Conservation (phyloP, 345 rosid species). For the Lepidium africanum region DNA sequence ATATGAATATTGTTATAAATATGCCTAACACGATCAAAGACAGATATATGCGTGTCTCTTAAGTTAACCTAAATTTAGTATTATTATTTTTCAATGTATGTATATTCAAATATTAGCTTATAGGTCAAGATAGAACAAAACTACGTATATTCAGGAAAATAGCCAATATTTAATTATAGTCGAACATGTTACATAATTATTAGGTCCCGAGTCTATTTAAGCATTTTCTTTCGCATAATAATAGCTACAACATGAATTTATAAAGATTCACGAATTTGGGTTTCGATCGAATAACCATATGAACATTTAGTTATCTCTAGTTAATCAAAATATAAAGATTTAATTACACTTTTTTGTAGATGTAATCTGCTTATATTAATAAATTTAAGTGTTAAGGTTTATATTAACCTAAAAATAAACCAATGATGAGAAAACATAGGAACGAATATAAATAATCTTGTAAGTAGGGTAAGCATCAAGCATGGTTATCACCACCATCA, state of each 20-base stretch:
- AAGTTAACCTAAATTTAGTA: slow-evolving; percentile 5
- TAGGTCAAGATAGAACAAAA: neutral
- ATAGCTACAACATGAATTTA: neutral
- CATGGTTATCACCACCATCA: slow-evolving; percentile 21
- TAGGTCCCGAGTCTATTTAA: too few relatives aligned
- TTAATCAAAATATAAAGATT: too few relatives aligned
- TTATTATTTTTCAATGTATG: neutral
- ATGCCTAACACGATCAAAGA: slow-evolving; percentile 3
- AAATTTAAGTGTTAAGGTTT: neutral
- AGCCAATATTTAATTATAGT: neutral
- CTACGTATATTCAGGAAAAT: neutral
- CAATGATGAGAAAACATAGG: neutral
- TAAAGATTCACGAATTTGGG: neutral
- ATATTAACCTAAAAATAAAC: neutral
- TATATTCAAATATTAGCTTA: neutral
- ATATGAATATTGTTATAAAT: neutral
- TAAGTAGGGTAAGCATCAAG: slow-evolving; percentile 31
- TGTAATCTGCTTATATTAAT: too few relatives aligned
- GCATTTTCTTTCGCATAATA: too few relatives aligned
- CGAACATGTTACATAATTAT: neutral
- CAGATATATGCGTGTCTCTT: slow-evolving; percentile 14
- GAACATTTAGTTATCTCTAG: neutral
- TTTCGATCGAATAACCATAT: neutral
- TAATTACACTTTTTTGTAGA: too few relatives aligned
- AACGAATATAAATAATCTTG: slow-evolving; percentile 18